These are phyloP conservation scores for Aspergillus flavus DNA, from an alignment of 2,329 filamentous ascomycete genomes.

Conservation along the genomic window DNA sequence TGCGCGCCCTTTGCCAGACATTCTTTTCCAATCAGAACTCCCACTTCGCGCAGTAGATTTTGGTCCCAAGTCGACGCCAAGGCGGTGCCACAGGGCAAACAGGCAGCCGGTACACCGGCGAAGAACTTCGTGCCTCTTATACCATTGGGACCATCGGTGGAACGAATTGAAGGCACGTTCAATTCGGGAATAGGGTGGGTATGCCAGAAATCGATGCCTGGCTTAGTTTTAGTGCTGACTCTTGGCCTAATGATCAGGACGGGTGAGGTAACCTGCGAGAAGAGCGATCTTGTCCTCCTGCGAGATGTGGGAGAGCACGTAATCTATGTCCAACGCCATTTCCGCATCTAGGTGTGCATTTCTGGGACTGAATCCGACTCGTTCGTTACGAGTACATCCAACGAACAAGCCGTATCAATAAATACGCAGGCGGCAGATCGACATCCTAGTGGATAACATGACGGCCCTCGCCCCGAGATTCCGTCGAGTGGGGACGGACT, in stretches of 20 bases:
- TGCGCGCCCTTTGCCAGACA: slow-evolving; percentile 62
- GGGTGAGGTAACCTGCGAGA: slow-evolving; percentile 19
- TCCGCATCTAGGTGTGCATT: not conserved
- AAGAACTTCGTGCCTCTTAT: slow-evolving; percentile 70
- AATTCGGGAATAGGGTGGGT: slow-evolving; percentile 63
- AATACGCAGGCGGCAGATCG: not conserved
- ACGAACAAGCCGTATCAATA: not conserved
- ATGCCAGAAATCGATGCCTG: slow-evolving; percentile 71
- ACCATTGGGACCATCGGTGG: slow-evolving; percentile 71
- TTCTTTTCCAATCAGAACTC: slow-evolving; percentile 68
- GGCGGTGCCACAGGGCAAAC: slow-evolving; percentile 62
- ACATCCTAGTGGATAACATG: not conserved
- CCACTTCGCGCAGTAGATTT: slow-evolving; percentile 57
- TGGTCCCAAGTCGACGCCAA: slow-evolving; percentile 62
- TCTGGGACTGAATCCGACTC: not conserved
- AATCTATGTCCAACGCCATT: slow-evolving; percentile 21
- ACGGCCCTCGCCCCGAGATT: not conserved
- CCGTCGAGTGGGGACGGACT: not conserved
- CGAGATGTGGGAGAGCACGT: slow-evolving; percentile 22
- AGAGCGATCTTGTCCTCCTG: slow-evolving; percentile 26
- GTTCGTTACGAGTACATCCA: not conserved
- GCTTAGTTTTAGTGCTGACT: slow-evolving; percentile 1
- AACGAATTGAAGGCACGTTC: slow-evolving; percentile 65
- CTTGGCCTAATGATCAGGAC: not conserved
- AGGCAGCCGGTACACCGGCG: slow-evolving; percentile 62